Evolutionary conservation across 2,329 filamentous ascomycete species (phyloP), one percentile per base, ranked within the genome.

Genomic region (Herpomyces periplanetae): DNA sequence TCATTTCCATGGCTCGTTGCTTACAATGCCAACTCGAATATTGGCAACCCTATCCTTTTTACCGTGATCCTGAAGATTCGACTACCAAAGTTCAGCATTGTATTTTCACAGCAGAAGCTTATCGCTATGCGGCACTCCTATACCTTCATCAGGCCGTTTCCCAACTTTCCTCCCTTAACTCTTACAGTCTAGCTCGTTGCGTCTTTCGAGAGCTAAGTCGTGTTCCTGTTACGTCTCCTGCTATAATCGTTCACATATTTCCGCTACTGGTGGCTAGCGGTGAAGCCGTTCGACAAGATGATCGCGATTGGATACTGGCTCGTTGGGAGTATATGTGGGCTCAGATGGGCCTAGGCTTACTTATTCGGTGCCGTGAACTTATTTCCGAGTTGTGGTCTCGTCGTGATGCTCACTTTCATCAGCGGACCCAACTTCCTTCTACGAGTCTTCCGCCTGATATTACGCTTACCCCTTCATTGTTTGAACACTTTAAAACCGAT

Each of bases 111-210:
- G 57, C 57, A 1, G 46, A 56, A 27, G 56, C 58, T 2, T 63
- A 63, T 30, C 52, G 56, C 13, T 58, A 49, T 39, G 56, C 58
- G 4, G 61, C 53, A 0, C 33, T 63, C 5, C 39, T 63, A 3
- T 59, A 62, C 27, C 43, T 63, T 2, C 55, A 62, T 24, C 54
- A 60, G 34, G 52, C 58, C 1, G 53, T 65, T 1, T 59, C 59
- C 1, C 56, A 63, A 26, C 49, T 64, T 9, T 54, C 55, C 2
- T 59, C 49, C 2, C 40, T 48, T 16, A 40, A 47, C 2, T 45
- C 52, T 1, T 41, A 45, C 4, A 44, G 49, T 11, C 39, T 64
- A 5, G 55, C 59, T 0, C 51, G 57, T 28, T 49, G 51, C 17
- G 50, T 57, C 2, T 35, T 65, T 19, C 42, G 48, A 10, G 45